Evolutionary conservation across 73 alveolate species (phyloP), one percentile per base, ranked within the genome.

Genomic region (Symbiodinium natans): DNA sequence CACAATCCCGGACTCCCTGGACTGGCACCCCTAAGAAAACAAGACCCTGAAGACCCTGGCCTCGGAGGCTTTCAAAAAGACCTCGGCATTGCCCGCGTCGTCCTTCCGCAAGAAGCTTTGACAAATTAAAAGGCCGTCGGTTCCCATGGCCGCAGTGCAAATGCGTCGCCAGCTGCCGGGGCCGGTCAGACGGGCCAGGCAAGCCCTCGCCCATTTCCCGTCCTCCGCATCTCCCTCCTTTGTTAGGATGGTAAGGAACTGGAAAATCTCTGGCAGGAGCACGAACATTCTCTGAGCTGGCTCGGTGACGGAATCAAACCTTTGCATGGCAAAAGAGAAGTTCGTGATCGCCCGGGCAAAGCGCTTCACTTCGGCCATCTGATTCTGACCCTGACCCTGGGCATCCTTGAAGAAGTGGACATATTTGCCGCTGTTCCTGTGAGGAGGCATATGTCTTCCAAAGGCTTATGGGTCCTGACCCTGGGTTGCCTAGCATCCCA

Each of bases 341-440:
- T 42, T 83, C 29, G 29, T 36, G 9, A 83, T 27, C 31, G 92
- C 74, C 19, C 43, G 41, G 33, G 41, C 27, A 41, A 41, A 83
- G 7, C 59, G 23, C 11, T 43, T 43, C 56, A 11, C 56, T 5
- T 43, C 11, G 56, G 19, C 56, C 19, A 43, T 43, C 54, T 4
- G 23, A n/a, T n/a, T n/a, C 11, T 29, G 63, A 13, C 29, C 63
- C 38, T 82, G 63, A 36, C 36, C 8, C 31, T 83, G 92, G 13
- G 41, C 92, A 8, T 41, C 74, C 41, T 39, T 9, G 92, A 83
- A 83, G 42, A 83, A 23, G 74, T 38, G 33, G 40, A 25, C 21
- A 73, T 83, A 83, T 41, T 83, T 83, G 92, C 74, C 29, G 73
- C 73, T 40, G 6, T 41, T 83, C 92, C 92, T 83, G 86, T 36